These are phyloP conservation scores for Astrothelium subdiscretum DNA, from an alignment of 495 filamentous ascomycete genomes.

Conservation along the genomic window DNA sequence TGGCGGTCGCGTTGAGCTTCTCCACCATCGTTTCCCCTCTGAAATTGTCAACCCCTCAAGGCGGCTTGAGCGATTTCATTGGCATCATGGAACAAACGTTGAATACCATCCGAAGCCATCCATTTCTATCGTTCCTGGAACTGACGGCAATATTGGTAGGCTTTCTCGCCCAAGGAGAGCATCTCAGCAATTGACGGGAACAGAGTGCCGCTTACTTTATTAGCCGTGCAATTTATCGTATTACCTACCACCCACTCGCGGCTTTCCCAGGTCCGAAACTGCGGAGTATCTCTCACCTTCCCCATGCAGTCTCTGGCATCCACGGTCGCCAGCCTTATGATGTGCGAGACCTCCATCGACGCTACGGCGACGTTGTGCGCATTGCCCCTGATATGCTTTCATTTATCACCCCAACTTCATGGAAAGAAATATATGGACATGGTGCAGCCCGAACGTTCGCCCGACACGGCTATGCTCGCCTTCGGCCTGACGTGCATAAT, in stretches of 20 bases:
- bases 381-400: conserved; percentile 5
- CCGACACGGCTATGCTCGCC: not conserved
- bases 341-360: conserved; percentile 4
- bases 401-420: conserved; percentile 3
- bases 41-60: no score
- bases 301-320: not conserved
- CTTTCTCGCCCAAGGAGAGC: no score
- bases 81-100: no score
- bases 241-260: conserved; percentile 5
- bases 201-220: not conserved
- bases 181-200: not conserved
- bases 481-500: not conserved
- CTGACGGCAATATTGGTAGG: no score
- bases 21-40: no score
- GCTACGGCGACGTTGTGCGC: conserved; percentile 8
- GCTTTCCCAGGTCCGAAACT: conserved; percentile 6
- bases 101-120: no score
- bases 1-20: no score
- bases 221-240: not conserved
- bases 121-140: no score
- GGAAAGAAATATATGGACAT: conserved; percentile 6
- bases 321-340: not conserved
- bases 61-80: no score
- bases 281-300: not conserved
- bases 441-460: not conserved